Percentiles rank a stretch among this genome's conserved stretches.
These are phyloP conservation scores for Amylostereum areolatum DNA, from an alignment of 1,284 basidiomycete species.

Conservation along the genomic window DNA sequence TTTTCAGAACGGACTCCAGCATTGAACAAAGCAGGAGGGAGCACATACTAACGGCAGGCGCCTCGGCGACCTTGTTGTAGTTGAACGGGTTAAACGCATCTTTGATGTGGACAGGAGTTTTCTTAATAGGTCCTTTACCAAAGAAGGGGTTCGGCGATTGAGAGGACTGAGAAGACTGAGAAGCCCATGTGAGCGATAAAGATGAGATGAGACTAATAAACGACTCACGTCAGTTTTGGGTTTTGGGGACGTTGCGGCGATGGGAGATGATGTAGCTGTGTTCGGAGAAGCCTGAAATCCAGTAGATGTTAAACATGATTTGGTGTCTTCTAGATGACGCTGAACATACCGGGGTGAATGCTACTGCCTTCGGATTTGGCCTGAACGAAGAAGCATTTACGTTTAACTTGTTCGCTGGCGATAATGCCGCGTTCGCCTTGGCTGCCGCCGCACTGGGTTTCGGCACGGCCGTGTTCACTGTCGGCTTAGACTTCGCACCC, in stretches of 20 bases:
- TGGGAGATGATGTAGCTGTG: constrained; percentile 31
- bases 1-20: neutral
- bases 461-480: constrained; percentile 16
- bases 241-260: constrained; percentile 54
- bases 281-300: constrained; percentile 31
- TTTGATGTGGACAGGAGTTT: constrained; percentile 72
- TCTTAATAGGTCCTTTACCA: constrained; percentile 71
- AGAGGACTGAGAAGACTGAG: too few species aligned
- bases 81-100: constrained; percentile 96
- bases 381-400: constrained; percentile 77
- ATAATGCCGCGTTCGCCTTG: constrained; percentile 28
- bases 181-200: too few species aligned
- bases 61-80: constrained; percentile 73
- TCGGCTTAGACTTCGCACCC: constrained; percentile 40
- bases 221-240: constrained; percentile 40
- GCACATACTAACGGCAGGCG: constrained; percentile 64
- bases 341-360: constrained; percentile 12
- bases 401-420: constrained; percentile 44
- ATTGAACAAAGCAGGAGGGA: constrained; percentile 1
- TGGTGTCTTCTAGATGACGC: neutral
- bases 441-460: constrained; percentile 24
- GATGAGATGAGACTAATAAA: constrained; percentile 4
- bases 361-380: constrained; percentile 33
- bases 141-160: constrained; percentile 79
- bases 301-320: neutral